Evolutionary conservation across 164 flowering plant species (phyloP), one percentile per base, ranked within the genome.

Genomic region (Magnolia officinalis): DNA sequence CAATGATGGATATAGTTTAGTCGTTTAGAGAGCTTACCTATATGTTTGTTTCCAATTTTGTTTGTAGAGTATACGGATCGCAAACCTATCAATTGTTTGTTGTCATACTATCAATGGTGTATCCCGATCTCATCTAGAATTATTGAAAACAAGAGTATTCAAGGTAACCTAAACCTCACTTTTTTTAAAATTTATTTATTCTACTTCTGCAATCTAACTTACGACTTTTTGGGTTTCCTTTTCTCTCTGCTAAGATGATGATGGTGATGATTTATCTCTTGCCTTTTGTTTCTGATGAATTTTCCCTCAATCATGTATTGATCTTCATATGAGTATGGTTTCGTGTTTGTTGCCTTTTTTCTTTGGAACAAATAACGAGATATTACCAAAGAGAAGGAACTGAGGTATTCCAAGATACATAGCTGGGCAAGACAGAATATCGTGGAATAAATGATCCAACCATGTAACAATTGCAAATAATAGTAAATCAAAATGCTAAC

Each of bases 71-170:
- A 85, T 89, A 29, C 83, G 89, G 69, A 74, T 87, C 84, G 92
- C 90, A 52, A 86, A 89, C 72, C 81, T 89, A 21, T 79, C 90
- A 71, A 75, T 89, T 75, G 86, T 84, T 70, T 85, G 89, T 75
- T 85, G 82, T 64, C 87, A 86, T 73, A 77, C 87, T 14, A 89
- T 89, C 23, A 82, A 87, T 81, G 92, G 87, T 67, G 92, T 89
- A 58, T 86, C 92, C 52, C 83, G 74, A 77, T 81, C 80, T 63
- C 92, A 89, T 77, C 78, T 78, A 14, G 87, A 87, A 51, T 51
- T 87, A 66, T 69, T 87, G 66, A 84, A 85, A 81, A 79, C 84
- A 24, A 81, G 81, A 75, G 82, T 87, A 20, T 87, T 89, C 83
- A 89, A 86, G 89, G 91, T 86, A 74, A 66, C 67, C 31, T 37